Evolutionary conservation across 2,329 filamentous ascomycete species (phyloP), one percentile per base, ranked within the genome.

Genomic region (Clarireedia homoeocarpa): DNA sequence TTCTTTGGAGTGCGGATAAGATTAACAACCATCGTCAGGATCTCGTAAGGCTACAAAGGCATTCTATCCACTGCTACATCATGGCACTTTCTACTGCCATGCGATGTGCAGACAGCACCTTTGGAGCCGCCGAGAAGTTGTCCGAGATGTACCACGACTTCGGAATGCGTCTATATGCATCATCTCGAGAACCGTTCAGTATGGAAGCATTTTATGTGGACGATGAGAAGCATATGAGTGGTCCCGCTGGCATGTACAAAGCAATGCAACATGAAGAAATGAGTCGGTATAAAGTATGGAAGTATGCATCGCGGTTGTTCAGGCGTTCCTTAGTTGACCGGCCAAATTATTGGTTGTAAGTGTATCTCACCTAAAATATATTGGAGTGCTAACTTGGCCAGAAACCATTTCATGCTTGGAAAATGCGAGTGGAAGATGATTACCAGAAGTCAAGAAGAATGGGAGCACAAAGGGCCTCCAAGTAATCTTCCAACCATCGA

Each of bases 401-500:
- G 77, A 70, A 80, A 80, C 57, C 79, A 85, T 63, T 89, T 84
- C 64, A 85, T 85, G 77, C 77, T 85, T 7, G 82, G 81, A 23
- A 89, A 89, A 72, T 86, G 84, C 64, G 72, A 84, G 3, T 88
- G 85, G 82, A 89, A 89, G 68, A 85, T 88, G 78, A 83, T 79
- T 62, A 74, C 71, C 45, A 74, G 73, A 39, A 73, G 75, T 48
- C 72, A 74, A 23, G 59, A 70, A 64, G 61, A 72, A 66, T 55
- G 69, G 71, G 55, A 71, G 64, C 65, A 63, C 12, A 63, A 72
- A 57, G 66, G 69, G 59, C 38, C 63, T 73, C 67, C 66, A 63
- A 53, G 26, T 62, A 48, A 58, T 44, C 36, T 46, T 24, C 67
- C 59, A 53, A 63, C 58, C 47, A 65, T 65, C 47, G 72, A 74